These are phyloP conservation scores for Jackrogersella multiformis DNA, from an alignment of 495 filamentous ascomycete species.

Conservation along the genomic window DNA sequence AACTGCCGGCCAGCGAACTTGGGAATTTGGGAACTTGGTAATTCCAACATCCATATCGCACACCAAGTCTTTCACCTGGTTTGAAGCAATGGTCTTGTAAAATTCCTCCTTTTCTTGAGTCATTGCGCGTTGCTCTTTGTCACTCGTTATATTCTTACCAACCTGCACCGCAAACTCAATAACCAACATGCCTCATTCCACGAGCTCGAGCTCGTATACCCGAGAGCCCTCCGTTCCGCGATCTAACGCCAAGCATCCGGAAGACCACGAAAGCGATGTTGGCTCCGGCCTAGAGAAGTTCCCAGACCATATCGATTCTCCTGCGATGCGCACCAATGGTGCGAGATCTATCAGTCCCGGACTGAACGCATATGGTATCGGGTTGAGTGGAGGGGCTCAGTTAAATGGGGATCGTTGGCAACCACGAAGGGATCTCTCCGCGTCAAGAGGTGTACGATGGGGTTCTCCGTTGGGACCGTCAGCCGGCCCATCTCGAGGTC, in stretches of 20 bases:
- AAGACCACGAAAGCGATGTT: constrained; percentile 47
- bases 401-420: constrained; percentile 59
- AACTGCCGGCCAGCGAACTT: constrained; percentile 19
- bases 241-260: constrained; percentile 45
- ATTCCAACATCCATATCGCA: constrained; percentile 3
- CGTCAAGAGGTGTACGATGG: constrained; percentile 58
- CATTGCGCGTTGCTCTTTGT: constrained; percentile 38
- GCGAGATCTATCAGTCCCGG: constrained; percentile 47
- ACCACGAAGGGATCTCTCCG: constrained; percentile 58
- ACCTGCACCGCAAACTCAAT: constrained; percentile 37
- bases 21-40: constrained; percentile 5
- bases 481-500: constrained; percentile 53
- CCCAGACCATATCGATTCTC: constrained; percentile 60
- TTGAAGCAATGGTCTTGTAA: constrained; percentile 42
- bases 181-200: constrained; percentile 54
- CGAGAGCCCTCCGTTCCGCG: constrained; percentile 45
- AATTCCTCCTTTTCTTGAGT: constrained; percentile 18
- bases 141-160: constrained; percentile 42
- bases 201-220: constrained; percentile 43
- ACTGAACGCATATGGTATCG: constrained; percentile 48
- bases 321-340: constrained; percentile 44
- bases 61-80: background rate
- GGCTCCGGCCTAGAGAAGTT: constrained; percentile 61
- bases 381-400: constrained; percentile 46
- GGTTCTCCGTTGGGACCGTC: constrained; percentile 45